Evolutionary conservation across 2,329 filamentous ascomycete genomes (phyloP), one percentile per base, ranked within the genome.

Genomic region (Paracamarosporium sp.): DNA sequence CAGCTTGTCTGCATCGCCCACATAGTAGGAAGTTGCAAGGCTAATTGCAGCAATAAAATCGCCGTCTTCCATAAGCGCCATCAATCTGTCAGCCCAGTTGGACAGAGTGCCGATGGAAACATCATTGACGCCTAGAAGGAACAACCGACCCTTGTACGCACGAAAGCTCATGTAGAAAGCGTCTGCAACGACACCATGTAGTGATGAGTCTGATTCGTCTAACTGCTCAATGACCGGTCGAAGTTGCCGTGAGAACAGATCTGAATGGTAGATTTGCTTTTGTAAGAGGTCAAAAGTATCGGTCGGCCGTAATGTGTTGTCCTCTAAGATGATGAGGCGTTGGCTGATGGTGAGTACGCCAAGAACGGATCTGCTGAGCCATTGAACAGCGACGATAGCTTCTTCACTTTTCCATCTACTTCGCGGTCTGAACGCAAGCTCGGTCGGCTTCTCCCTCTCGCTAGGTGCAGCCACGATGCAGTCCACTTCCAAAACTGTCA

Each of bases 111-210:
- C 95, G 46, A 98, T 91, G 0, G 92, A 92, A 38, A 97, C 82
- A 71, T 98, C 94, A 70, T 94, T 95, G 79, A 94, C 93, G n/a
- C 95, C 93, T 8, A 99, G 83, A 4, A 98, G 80, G 71, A 99
- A 99, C 33, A 97, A 82, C 28, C 94, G 87, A 5, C 95, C 93
- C 76, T 98, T 99, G 79, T 98, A 99, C 3, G 92, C 86, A 70
- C 91, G 92, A 78, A 98, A 94, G 76, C 94, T 97, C 92, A 98
- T 98, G 73, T 94, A 94, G 68, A 97, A 99, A 0, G 93, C 95
- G 81, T 99, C 95, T 7, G 94, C 94, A 46, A 98, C 92, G 8
- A 98, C 93, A 2, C 94, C 94, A 77, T 98, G 95, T 88, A 98
- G 90, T 0, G 92, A 91, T 0, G 86, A 83, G 67, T 97, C 93